Percentiles rank a stretch among this genome's conserved stretches.
Conservation (phyloP, 1,284 basidiomycete species). For the Neonothopanus nambi region DNA sequence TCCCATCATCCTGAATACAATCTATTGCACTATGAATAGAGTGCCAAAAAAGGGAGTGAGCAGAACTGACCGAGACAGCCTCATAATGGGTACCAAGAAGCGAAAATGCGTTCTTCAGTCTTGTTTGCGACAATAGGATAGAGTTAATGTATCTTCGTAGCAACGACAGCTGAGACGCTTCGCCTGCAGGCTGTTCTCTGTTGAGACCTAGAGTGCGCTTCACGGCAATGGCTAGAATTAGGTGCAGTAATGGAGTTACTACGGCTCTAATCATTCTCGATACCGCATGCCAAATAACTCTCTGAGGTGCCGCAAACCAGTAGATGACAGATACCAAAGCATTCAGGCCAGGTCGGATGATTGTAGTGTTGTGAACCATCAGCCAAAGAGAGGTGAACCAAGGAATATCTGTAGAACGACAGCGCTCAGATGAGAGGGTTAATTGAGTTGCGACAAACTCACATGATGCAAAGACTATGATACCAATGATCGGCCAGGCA, state of each 20-base stretch:
- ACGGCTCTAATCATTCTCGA: constrained; percentile 40
- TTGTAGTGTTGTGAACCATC: constrained; percentile 35
- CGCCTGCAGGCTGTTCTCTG: constrained; percentile 25
- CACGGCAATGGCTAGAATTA: constrained; percentile 39
- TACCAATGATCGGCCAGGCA: constrained; percentile 38
- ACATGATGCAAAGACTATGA: constrained; percentile 26
- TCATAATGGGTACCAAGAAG: constrained; percentile 47
- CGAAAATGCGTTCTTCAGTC: constrained; percentile 37
- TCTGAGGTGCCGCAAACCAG: constrained; percentile 42
- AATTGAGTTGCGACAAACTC: constrained; percentile 3
- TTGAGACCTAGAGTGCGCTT: constrained; percentile 44
- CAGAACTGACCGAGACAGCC: constrained; percentile 35
- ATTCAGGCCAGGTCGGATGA: constrained; percentile 27
- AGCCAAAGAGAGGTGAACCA: constrained; percentile 41
- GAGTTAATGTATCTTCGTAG: constrained; percentile 41
- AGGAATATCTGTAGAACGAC: constrained; percentile 34
- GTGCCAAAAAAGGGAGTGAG: neutral
- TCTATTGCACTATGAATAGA: constrained; percentile 18
- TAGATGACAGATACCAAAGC: constrained; percentile 41
- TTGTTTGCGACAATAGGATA: constrained; percentile 35
- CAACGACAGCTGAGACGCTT: constrained; percentile 32
- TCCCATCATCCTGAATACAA: constrained; percentile 44
- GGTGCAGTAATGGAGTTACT: constrained; percentile 37
- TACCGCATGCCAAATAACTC: constrained; percentile 40
- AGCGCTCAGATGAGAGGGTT: neutral